Evolutionary conservation across 495 filamentous ascomycete species (phyloP).

Genomic region (Tuber calosporum): DNA sequence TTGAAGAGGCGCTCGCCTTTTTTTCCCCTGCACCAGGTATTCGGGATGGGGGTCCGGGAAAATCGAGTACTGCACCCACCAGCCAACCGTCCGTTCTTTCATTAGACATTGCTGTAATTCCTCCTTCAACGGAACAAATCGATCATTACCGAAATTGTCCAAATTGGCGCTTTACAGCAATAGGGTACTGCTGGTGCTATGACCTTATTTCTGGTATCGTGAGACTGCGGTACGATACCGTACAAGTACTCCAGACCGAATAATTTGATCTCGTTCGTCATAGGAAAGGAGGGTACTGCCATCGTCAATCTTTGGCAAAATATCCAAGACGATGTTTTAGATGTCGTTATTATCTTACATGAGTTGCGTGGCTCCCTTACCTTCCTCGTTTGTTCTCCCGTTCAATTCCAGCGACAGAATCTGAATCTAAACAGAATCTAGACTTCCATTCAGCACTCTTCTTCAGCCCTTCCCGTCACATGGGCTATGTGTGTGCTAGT

Average conservation of each 20-base stretch:
- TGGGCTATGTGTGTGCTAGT: neutral
- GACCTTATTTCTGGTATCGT: neutral
- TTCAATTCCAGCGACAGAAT: neutral
- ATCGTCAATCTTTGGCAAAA: neutral
- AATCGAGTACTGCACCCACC: neutral
- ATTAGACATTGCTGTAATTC: neutral
- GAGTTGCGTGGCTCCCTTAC: neutral
- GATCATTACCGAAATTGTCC: neutral
- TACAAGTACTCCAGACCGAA: neutral
- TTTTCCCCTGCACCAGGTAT: conserved; percentile 35
- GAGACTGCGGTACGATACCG: neutral
- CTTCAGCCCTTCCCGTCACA: neutral
- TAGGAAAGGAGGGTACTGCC: neutral
- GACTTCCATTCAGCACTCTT: neutral
- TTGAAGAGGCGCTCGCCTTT: conserved; percentile 32
- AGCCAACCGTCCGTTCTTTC: neutral
- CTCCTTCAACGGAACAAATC: neutral
- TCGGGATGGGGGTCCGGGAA: conserved; percentile 22
- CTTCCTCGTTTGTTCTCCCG: neutral
- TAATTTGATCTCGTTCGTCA: neutral
- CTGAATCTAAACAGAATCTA: neutral
- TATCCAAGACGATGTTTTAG: neutral
- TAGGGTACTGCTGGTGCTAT: neutral
- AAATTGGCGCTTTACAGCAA: neutral
- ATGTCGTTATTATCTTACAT: conserved; percentile 2